phyloP scores from a whole-genome alignment of 75 land plant genomes.

The Sequoia sempervirens region DNA sequence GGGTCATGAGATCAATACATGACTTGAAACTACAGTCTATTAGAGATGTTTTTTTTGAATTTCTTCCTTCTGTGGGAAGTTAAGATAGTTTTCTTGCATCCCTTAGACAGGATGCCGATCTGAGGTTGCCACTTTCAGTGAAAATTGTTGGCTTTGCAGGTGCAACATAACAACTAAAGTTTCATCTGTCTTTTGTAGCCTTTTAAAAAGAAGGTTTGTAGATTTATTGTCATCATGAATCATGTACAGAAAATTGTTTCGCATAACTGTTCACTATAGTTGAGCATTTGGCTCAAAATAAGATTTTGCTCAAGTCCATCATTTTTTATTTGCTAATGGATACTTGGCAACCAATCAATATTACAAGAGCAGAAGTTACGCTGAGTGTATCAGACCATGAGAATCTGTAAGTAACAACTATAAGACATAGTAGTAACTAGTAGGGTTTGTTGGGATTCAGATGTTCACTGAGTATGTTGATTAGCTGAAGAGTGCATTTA shows the following conservation, averaged over 20 bases:
- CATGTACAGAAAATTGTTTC: constrained; percentile 13
- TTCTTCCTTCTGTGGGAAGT: background rate
- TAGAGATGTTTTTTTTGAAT: constrained; percentile 5
- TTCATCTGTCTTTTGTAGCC: constrained; percentile 10
- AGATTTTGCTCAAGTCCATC: constrained; percentile 3
- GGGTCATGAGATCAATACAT: constrained; percentile 14
- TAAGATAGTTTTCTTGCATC: background rate
- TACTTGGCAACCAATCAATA: constrained; percentile 1
- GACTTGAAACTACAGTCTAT: background rate
- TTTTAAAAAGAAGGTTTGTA: constrained; percentile 9
- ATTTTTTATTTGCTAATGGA: constrained; percentile 2
- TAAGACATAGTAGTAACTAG: background rate
- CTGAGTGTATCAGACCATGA: background rate
- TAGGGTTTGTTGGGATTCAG: background rate
- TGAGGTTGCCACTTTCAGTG: background rate
- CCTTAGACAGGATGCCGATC: background rate
- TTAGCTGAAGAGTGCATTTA: background rate
- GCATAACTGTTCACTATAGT: background rate
- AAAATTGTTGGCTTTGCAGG: background rate
- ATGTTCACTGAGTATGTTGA: background rate
- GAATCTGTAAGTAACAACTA: constrained; percentile 1
- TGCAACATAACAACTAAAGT: background rate
- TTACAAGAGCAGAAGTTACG: background rate
- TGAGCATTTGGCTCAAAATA: constrained; percentile 9
- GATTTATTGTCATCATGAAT: constrained; percentile 14